Percentiles rank a stretch among this genome's conserved stretches.
These are phyloP conservation scores for Boeremia lycopersici DNA, from an alignment of 2,329 filamentous ascomycete genomes.

Conservation along the genomic window DNA sequence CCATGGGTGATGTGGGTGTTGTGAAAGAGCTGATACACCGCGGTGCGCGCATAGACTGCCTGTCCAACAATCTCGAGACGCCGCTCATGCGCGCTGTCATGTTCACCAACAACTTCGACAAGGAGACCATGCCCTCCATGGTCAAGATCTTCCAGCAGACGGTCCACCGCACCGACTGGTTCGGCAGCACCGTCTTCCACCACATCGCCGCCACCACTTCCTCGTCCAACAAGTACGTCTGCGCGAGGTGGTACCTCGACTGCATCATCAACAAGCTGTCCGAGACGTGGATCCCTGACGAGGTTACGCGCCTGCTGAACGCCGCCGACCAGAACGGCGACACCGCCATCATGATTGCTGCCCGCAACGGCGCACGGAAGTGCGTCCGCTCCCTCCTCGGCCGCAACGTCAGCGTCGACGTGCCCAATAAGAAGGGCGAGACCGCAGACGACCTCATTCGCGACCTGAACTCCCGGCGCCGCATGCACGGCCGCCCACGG, in stretches of 20 bases:
- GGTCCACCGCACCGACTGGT: constrained; percentile 77
- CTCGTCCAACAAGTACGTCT: constrained; percentile 84
- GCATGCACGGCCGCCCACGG: constrained; percentile 63
- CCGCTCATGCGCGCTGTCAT: constrained; percentile 92
- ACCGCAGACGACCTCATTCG: constrained; percentile 86
- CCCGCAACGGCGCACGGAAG: constrained; percentile 85
- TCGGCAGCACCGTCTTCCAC: constrained; percentile 88
- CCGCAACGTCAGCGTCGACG: constrained; percentile 81
- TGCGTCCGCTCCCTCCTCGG: constrained; percentile 69
- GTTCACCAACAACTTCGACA: constrained; percentile 97
- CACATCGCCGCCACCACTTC: constrained; percentile 90
- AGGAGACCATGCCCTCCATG: constrained; percentile 84
- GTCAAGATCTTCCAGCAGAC: constrained; percentile 84
- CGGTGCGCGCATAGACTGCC: constrained; percentile 73
- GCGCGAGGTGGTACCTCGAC: constrained; percentile 91
- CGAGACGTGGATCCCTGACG: constrained; percentile 75
- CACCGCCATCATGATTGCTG: constrained; percentile 85
- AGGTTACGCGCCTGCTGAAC: constrained; percentile 80
- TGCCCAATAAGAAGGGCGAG: constrained; percentile 80
- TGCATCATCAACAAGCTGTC: constrained; percentile 85
- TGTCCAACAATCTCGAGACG: constrained; percentile 73
- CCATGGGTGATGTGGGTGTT: constrained; percentile 94
- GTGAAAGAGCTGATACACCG: constrained; percentile 85
- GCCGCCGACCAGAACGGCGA: constrained; percentile 85
- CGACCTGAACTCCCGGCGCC: constrained; percentile 69